Evolutionary conservation across 371 early-diverging fungal species (phyloP), one percentile per base, ranked within the genome.

Genomic region (Fennellomyces sp.): DNA sequence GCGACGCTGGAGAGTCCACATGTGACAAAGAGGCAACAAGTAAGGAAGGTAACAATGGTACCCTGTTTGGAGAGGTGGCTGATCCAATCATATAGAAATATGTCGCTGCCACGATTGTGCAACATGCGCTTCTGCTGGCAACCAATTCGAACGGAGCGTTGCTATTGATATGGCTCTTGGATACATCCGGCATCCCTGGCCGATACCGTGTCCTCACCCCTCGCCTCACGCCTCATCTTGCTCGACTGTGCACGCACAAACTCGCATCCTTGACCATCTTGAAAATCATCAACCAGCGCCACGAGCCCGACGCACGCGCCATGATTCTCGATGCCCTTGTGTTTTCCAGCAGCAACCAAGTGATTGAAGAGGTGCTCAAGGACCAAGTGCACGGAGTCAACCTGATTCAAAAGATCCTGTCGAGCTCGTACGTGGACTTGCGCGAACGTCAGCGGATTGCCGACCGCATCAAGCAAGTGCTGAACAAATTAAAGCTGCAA

Each of bases 141-240:
- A 94, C 91, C 48, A 94, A 96, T 70, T 83, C 95, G n/a, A 97
- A 98, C 65, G 98, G 98, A 26, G 87, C 91, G 15, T 78, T 98
- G 63, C 80, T 98, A 66, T 64, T 98, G 33, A 94, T 91, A 17
- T 98, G 98, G 98, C 73, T 98, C 31, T 66, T 96, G 60, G 98
- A 98, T 58, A 87, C 91, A 25, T 94, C 94, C 5, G 78, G 80
- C 5, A 78, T 97, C 28, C 81, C 91, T 0, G 97, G 97, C 23
- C 81, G 97, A 0, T 95, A 90, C 73, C 82, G 90, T 3, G 92
- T 90, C 7, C 73, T 97, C 31, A 95, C 94, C 6, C 90, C 90
- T 30, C 89, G 89, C 29, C 76, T 97, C 35, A 86, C 85, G 0
- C 88, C 89, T 5, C 92, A 95, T 63, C 70, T 97, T 57, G 78